Percentiles rank a stretch among this genome's conserved stretches.
phyloP scores from a whole-genome alignment of 768 basidiomycete genomes.

The Mrakia blollopis region DNA sequence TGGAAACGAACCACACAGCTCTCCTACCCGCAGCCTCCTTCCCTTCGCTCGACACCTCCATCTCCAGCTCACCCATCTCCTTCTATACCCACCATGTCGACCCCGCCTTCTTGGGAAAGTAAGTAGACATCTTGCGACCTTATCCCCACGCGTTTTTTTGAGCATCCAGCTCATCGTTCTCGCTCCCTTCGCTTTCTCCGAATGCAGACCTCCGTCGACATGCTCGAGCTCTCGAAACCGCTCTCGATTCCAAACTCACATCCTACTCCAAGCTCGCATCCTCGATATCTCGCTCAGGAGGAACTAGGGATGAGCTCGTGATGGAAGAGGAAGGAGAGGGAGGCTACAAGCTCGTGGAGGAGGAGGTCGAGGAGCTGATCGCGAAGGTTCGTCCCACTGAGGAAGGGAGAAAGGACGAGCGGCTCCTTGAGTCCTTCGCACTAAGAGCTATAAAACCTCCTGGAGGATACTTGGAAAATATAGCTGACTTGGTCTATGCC shows the following conservation, averaged over 20 bases:
- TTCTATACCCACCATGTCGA: background rate
- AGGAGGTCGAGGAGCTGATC: conserved; percentile 77
- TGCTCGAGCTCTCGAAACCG: conserved; percentile 85
- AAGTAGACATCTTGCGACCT: background rate
- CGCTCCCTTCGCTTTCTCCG: background rate
- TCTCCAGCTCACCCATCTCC: background rate
- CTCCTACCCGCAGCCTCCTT: background rate
- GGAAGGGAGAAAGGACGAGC: background rate
- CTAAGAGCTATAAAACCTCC: too few species aligned
- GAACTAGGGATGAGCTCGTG: conserved; percentile 54
- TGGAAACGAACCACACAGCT: background rate
- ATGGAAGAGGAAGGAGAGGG: conserved; percentile 59
- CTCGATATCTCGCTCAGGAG: conserved; percentile 41
- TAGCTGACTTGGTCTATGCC: too few species aligned
- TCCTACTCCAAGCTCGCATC: conserved; percentile 82
- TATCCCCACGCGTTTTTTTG: background rate
- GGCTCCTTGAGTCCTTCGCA: too few species aligned
- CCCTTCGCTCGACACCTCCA: background rate
- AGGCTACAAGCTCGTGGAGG: conserved; percentile 61
- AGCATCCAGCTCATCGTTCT: background rate
- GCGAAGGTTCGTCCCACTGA: conserved; percentile 59
- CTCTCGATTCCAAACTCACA: conserved; percentile 85
- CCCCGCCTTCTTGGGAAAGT: conserved; percentile 20
- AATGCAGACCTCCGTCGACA: conserved; percentile 64
- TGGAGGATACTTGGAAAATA: too few species aligned